Base-by-base conservation (phyloP, 2,329 filamentous ascomycete genomes). In the Ophiostoma novo-ulmi region DNA sequence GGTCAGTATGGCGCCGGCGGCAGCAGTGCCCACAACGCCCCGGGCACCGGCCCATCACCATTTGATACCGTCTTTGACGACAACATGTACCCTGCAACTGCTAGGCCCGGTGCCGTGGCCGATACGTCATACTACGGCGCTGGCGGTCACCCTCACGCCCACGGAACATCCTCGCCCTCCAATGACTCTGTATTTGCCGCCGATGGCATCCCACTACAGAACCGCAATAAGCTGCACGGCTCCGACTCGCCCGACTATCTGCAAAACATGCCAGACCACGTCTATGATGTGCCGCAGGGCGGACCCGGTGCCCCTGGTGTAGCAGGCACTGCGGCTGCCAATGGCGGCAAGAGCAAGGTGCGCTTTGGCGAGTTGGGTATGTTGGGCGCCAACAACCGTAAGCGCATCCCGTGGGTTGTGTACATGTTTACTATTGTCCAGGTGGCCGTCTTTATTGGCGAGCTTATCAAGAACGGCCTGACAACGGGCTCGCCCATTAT, bases 391-490 rank as follows among this genome's bases (percentile, higher is more conserved):
- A 80, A 84, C 75, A 80, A 70, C 65, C 82, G 80, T 76, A 86
- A 85, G 77, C 81, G 83, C 72, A 87, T 89, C 69, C 91, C 95
- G 0, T 95, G 91, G 85, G 88, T 97, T 7, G 91, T 93, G 44
- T 98, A 94, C 78, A 80, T 89, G 63, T 86, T 98, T 73, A 92
- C 93, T 2, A 70, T 89, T 39, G 85, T 91, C 14, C 94, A 98
- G 79, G 81, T 95, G 26, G 87, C 84, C 20, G 93, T 98, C 38
- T 99, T 99, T 77, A 91, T 98, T 74, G 93, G 85, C 69, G 93
- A 98, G 81, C 82, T 99, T 73, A 89, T 91, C 67, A 92, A 90
- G 77, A 96, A 94, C 80, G 90, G 73, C 63, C 71, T 75, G 64
- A 52, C 74, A 39, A 97, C 94, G 0, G 91, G 91, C 70, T 90